Evolutionary conservation across 176 grass and related monocot species (phyloP), one percentile per base, ranked within the genome.

Genomic region (Triticum turgidum): DNA sequence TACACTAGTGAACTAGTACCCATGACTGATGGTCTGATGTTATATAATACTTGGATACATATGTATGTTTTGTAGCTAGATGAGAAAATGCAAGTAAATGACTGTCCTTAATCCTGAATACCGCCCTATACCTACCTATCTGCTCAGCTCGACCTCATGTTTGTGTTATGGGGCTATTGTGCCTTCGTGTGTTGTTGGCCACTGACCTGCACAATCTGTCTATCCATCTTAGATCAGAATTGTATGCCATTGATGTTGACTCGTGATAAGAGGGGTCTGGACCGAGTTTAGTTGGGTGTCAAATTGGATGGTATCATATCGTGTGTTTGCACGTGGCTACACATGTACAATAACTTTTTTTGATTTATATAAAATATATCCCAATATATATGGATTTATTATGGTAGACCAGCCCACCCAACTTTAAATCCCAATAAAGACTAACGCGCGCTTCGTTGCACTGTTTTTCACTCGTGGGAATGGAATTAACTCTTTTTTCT

Each of bases 181-280:
- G 54, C 54, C 20, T 64, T 4, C 7, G 12, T 21, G 37, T 65
- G 38, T 4, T 64, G 61, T 80, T 80, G 61, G 61, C 61, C 61
- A 80, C 38, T 65, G 38, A 44, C 24, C 38, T 80, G 65, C 61
- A 66, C 38, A 80, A 65, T 65, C 61, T 63, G 66, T 81, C 38
- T 61, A 37, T 37, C 51, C 51, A 80, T 65, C 78, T 25, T 45
- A 41, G 39, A 80, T 63, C 58, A 24, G 15, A 24, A 27, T 20
- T 44, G 14, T 20, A 30, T 54, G 47, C 14, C 33, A 58, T 61
- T 13, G 54, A 61, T 13, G 54, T 38, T 38, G 18, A n/a, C 76
- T 37, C 30, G 51, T 78, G 76, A 56, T 59, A 59, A 78, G 30
- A 71, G 21, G 35, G 21, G 35, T 41, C 17, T 39, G 37, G 35